A percentile compares a stretch with the other conserved stretches of the same genome.
Evolutionary conservation across 169 alveolate genomes (phyloP).

Genomic region (Plasmodium gonderi): DNA sequence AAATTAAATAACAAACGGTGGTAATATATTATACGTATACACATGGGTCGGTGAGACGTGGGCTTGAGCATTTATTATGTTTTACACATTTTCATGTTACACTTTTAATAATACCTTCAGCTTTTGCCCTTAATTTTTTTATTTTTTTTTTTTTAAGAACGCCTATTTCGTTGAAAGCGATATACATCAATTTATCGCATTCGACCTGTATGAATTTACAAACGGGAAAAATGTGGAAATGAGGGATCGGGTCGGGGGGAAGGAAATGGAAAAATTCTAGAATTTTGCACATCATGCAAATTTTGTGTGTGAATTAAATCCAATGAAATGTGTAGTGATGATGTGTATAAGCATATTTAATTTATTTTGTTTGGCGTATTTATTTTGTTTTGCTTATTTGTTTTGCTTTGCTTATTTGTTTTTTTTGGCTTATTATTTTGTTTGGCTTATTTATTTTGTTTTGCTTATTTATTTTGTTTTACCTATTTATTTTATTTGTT

Average conservation of each 20-base stretch:
- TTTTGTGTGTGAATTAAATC: neutral
- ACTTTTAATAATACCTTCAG: conserved; percentile 64
- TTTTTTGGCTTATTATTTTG: too few relatives aligned
- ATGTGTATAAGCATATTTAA: too few relatives aligned
- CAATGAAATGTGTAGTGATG: neutral
- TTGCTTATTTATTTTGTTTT: too few relatives aligned
- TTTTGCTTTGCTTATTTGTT: too few relatives aligned
- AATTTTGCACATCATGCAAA: neutral
- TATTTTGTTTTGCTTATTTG: too few relatives aligned
- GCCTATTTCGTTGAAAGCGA: conserved; percentile 83
- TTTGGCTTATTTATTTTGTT: too few relatives aligned
- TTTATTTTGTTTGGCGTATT: too few relatives aligned
- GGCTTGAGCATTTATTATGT: too few relatives aligned
- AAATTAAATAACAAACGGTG: conserved; percentile 28
- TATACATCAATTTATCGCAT: conserved; percentile 81
- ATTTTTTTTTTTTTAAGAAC: conserved; percentile 80
- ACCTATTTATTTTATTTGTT: neutral
- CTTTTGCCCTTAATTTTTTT: conserved; percentile 78
- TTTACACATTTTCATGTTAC: neutral
- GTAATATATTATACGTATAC: neutral
- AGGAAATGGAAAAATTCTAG: neutral
- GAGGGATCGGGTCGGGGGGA: neutral
- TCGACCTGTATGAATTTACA: conserved; percentile 70
- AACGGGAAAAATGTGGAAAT: neutral
- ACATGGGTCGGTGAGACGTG: neutral